Evolutionary conservation across 768 basidiomycete species (phyloP).

Genomic region (Naganishia vaughanmartiniae): DNA sequence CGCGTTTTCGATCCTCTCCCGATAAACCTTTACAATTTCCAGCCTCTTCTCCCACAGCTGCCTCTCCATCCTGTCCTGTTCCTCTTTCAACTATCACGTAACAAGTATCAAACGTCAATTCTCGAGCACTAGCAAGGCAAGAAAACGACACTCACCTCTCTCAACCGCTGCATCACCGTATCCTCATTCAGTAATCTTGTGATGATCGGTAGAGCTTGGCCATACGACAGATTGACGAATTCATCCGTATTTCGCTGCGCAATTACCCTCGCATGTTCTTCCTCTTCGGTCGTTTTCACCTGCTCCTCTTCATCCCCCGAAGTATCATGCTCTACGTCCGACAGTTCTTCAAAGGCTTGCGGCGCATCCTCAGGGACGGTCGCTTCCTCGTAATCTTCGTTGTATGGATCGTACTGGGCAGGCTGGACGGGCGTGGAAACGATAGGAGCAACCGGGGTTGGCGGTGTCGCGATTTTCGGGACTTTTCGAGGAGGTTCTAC

Average conservation of each 20-base stretch:
- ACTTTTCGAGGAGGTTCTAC: not conserved
- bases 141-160: not conserved
- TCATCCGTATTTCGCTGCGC: not conserved
- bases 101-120: not conserved
- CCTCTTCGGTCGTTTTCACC: not conserved
- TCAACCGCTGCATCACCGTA: constrained; percentile 8
- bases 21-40: constrained; percentile 12
- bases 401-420: not conserved
- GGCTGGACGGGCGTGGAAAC: not conserved
- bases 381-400: not conserved
- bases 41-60: constrained; percentile 20
- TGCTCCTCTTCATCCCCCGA: not conserved
- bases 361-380: not conserved
- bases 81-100: constrained; percentile 10
- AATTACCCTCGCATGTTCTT: not conserved
- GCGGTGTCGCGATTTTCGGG: not conserved
- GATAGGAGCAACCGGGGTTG: not conserved
- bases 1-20: constrained; percentile 6
- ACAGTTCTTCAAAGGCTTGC: not conserved
- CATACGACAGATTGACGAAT: constrained; percentile 14
- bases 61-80: constrained; percentile 14
- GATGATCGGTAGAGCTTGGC: not conserved
- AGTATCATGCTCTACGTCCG: not conserved
- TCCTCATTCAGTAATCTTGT: not conserved
- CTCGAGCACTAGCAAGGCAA: not conserved